A percentile compares a stretch with the other conserved stretches of the same genome.
Evolutionary conservation across 768 basidiomycete species (phyloP).

Genomic region (Mycena rebaudengoi): DNA sequence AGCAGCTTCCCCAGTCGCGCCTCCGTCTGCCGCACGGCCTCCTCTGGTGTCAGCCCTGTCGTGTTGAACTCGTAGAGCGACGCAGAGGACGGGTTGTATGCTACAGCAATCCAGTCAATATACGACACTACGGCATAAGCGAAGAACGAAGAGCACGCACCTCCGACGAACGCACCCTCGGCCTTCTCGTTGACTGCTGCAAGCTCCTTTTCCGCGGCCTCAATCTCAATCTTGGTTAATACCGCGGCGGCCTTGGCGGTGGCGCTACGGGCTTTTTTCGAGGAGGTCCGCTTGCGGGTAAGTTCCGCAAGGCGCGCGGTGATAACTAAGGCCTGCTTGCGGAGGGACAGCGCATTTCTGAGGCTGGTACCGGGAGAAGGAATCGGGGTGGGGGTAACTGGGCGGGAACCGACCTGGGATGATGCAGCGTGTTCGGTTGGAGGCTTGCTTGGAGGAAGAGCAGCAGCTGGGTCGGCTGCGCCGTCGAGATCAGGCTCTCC

Average conservation of each 20-base stretch:
- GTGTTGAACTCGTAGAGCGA: conserved; percentile 30
- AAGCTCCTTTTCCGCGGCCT: conserved; percentile 20
- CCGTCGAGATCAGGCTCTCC: not conserved
- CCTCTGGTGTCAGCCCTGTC: conserved; percentile 26
- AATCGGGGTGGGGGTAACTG: not conserved
- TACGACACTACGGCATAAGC: not conserved
- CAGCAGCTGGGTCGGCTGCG: not conserved
- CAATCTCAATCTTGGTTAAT: conserved; percentile 22
- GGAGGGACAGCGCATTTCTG: conserved; percentile 16
- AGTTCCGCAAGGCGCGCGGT: conserved; percentile 21
- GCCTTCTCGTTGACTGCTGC: conserved; percentile 21
- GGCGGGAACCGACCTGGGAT: not conserved
- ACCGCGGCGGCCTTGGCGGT: conserved; percentile 9
- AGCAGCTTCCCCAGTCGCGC: conserved; percentile 17
- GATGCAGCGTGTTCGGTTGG: not conserved
- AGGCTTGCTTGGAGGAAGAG: not conserved
- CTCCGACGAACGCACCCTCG: conserved; percentile 25
- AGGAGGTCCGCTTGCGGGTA: conserved; percentile 17
- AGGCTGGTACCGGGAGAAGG: conserved; percentile 7
- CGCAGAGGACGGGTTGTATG: conserved; percentile 24
- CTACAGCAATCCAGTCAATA: not conserved
- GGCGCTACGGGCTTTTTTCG: not conserved
- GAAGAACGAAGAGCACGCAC: not conserved
- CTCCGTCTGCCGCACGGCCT: conserved; percentile 27
- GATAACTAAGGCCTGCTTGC: conserved; percentile 27